Evolutionary conservation across 805 yeast genomes (phyloP).

Genomic region (Myxozyma sirexii): DNA sequence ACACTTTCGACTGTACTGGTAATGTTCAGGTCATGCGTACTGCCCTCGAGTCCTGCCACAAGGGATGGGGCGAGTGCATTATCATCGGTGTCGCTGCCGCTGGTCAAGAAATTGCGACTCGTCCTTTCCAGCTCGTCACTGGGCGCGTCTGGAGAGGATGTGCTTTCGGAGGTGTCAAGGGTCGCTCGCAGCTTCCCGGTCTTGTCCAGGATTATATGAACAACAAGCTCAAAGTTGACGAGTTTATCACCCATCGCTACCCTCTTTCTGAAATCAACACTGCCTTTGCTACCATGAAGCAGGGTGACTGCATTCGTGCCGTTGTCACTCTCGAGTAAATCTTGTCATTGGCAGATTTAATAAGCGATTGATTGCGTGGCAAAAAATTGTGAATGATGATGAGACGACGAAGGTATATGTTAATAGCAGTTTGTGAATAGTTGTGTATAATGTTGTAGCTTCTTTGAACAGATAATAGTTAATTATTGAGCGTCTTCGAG

Average conservation of each 20-base stretch:
- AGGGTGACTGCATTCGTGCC: conserved; percentile 92
- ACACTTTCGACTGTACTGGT: conserved; percentile 98
- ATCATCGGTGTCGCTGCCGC: conserved; percentile 99
- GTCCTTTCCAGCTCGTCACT: conserved; percentile 98
- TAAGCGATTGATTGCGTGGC: not conserved
- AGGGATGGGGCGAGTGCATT: conserved; percentile 98
- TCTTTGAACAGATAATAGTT: not conserved
- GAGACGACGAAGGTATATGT: not conserved
- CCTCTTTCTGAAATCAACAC: conserved; percentile 74
- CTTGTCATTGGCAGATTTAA: not conserved
- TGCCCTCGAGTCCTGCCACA: conserved; percentile 96
- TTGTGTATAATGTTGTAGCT: not conserved
- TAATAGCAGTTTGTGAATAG: not conserved
- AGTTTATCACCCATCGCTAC: conserved; percentile 91
- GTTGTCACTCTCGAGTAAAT: conserved; percentile 51
- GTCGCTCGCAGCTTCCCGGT: conserved; percentile 92
- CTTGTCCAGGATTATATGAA: conserved; percentile 81
- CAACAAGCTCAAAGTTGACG: conserved; percentile 86
- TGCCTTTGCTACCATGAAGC: conserved; percentile 94
- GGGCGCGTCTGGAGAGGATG: conserved; percentile 99
- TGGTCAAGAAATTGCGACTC: conserved; percentile 92
- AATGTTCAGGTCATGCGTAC: conserved; percentile 92
- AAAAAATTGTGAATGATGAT: not conserved
- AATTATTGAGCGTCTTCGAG: not conserved
- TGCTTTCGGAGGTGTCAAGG: conserved; percentile 99